phyloP scores from a whole-genome alignment of 306 rosid species.

The Begonia loranthoides region DNA sequence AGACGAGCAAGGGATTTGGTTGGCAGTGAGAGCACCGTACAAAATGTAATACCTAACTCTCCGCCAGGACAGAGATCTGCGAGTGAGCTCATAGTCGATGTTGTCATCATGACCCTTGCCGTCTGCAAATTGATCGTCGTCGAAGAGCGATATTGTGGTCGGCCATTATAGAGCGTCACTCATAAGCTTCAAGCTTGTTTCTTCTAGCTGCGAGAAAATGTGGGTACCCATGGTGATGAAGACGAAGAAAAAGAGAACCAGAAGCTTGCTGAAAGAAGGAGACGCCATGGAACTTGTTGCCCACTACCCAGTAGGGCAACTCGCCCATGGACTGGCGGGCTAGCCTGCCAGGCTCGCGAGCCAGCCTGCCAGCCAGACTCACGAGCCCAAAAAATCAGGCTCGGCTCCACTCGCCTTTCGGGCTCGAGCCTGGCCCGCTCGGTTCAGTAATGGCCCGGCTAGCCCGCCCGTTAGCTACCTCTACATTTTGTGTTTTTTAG shows the following conservation, averaged over 20 bases:
- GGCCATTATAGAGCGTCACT: constrained; percentile 55
- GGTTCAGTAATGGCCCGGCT: no score
- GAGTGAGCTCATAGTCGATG: constrained; percentile 18
- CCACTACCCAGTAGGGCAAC: no score
- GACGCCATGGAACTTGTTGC: constrained; percentile 28
- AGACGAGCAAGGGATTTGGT: constrained; percentile 84
- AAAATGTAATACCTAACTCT: constrained; percentile 60
- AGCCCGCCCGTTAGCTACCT: no score
- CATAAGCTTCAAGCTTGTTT: constrained; percentile 40
- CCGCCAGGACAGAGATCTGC: constrained; percentile 77
- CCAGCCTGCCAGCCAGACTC: no score
- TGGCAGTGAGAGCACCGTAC: constrained; percentile 82
- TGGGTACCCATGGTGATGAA: constrained; percentile 2
- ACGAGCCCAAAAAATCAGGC: no score
- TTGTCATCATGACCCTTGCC: constrained; percentile 14
- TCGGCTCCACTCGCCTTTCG: no score
- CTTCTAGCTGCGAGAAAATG: constrained; percentile 29
- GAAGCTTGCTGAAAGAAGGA: constrained; percentile 1
- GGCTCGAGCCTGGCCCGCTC: no score
- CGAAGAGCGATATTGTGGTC: constrained; percentile 28
- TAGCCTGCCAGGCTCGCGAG: no score
- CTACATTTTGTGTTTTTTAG: no score
- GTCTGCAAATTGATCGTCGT: constrained; percentile 10
- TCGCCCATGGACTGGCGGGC: no score
- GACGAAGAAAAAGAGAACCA: constrained; percentile 8